phyloP scores from a whole-genome alignment of 805 yeast genomes.

The Barnettozyma botsteinii region DNA sequence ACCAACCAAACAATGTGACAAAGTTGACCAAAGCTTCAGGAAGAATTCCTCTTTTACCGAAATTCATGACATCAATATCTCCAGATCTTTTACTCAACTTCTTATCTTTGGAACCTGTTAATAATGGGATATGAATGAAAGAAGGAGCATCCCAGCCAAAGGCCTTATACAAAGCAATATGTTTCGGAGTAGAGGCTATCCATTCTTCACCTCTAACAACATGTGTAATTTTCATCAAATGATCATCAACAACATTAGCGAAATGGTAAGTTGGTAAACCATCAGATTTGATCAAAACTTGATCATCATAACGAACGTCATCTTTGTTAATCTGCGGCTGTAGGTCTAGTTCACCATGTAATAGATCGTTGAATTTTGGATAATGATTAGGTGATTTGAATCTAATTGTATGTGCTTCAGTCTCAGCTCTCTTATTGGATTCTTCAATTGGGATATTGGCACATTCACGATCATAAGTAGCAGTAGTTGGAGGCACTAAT shows the following conservation, averaged over 20 bases:
- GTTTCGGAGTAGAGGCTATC: conserved; percentile 95
- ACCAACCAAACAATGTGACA: conserved; percentile 91
- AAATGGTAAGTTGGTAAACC: conserved; percentile 94
- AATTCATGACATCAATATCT: conserved; percentile 62
- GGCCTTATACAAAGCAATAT: conserved; percentile 77
- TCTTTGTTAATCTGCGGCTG: conserved; percentile 71
- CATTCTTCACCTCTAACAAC: conserved; percentile 98
- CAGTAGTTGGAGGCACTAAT: conserved; percentile 84
- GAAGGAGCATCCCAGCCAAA: conserved; percentile 81
- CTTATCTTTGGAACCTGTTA: conserved; percentile 66
- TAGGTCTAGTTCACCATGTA: conserved; percentile 71
- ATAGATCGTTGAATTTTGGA: conserved; percentile 60
- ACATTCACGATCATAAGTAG: conserved; percentile 86
- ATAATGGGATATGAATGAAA: conserved; percentile 84
- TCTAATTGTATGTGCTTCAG: conserved; percentile 51
- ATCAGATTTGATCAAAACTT: conserved; percentile 86
- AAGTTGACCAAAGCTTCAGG: conserved; percentile 89
- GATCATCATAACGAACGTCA: conserved; percentile 84
- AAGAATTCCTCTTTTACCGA: conserved; percentile 56
- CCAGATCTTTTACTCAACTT: conserved; percentile 85
- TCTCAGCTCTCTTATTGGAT: conserved; percentile 31
- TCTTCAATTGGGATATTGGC: conserved; percentile 38
- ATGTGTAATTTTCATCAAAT: conserved; percentile 86
- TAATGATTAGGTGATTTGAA: conserved; percentile 71
- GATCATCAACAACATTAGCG: conserved; percentile 94